Percentiles rank a stretch among this genome's conserved stretches.
Conservation (phyloP, 2,329 filamentous ascomycete genomes). For the Shiraia bambusicola region DNA sequence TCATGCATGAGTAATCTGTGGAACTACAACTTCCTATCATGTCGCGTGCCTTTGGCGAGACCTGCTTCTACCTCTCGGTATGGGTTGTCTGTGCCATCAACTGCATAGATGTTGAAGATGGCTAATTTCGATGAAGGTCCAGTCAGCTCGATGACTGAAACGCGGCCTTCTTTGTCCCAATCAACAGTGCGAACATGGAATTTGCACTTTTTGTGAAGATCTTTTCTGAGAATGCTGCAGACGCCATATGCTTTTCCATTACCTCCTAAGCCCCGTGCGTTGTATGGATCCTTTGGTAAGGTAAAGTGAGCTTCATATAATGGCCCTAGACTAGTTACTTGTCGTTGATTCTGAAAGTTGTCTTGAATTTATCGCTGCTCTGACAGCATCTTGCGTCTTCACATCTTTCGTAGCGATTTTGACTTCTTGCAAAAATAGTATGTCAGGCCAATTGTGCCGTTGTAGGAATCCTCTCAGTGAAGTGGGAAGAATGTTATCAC, state of each 20-base stretch:
- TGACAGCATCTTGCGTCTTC: slow-evolving; percentile 44
- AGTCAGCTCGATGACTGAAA: slow-evolving; percentile 49
- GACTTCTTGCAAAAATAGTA: slow-evolving; percentile 54
- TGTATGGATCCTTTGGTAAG: slow-evolving; percentile 52
- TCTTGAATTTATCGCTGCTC: slow-evolving; percentile 38
- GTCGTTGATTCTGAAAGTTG: slow-evolving; percentile 1
- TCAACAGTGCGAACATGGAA: slow-evolving; percentile 40
- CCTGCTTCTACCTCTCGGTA: slow-evolving; percentile 52
- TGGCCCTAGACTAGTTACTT: slow-evolving; percentile 26
- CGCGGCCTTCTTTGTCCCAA: slow-evolving; percentile 57
- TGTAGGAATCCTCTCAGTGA: slow-evolving; percentile 49
- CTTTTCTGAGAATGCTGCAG: slow-evolving; percentile 51
- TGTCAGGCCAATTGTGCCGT: slow-evolving; percentile 48
- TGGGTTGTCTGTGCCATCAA: slow-evolving; percentile 54
- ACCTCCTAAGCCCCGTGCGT: slow-evolving; percentile 49
- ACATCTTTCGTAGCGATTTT: slow-evolving; percentile 49
- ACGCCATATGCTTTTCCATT: slow-evolving; percentile 57
- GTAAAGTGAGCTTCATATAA: slow-evolving; percentile 50
- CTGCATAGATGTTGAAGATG: slow-evolving; percentile 56
- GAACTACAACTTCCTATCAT: slow-evolving; percentile 55
- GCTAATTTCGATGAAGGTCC: slow-evolving; percentile 38
- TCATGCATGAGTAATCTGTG: slow-evolving; percentile 51
- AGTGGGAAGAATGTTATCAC: slow-evolving; percentile 11
- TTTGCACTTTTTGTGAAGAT: slow-evolving; percentile 34
- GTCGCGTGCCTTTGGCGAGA: slow-evolving; percentile 47